Conservation (phyloP, 1,139 yeast genomes). For the Hyphopichia pseudoburtonii region DNA sequence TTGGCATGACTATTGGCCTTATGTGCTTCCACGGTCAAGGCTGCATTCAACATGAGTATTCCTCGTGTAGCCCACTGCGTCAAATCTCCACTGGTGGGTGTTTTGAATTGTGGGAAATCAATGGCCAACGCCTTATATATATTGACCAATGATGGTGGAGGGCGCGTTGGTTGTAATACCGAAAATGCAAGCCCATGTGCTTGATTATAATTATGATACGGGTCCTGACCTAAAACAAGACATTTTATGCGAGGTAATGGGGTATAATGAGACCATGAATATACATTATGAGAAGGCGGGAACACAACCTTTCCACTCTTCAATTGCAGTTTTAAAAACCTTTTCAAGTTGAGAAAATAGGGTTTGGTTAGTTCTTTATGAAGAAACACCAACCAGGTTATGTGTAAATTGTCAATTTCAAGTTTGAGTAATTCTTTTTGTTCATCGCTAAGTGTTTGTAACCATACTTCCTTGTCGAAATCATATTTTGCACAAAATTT, state of each 20-base stretch:
- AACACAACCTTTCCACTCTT: slow-evolving; percentile 52
- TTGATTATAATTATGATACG: slow-evolving; percentile 88
- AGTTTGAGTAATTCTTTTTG: slow-evolving; percentile 56
- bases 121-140: slow-evolving; percentile 75
- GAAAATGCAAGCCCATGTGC: slow-evolving; percentile 97
- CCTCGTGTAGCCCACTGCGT: slow-evolving; percentile 89
- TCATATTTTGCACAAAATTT: slow-evolving; percentile 17
- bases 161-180: slow-evolving; percentile 75
- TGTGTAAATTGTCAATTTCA: slow-evolving; percentile 71
- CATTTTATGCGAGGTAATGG: slow-evolving; percentile 76
- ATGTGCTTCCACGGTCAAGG: slow-evolving; percentile 90
- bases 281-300: slow-evolving; percentile 78
- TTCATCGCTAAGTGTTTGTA: slow-evolving; percentile 50
- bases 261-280: slow-evolving; percentile 89
- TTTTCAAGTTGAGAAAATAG: slow-evolving; percentile 74
- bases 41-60: slow-evolving; percentile 82
- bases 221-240: slow-evolving; percentile 91
- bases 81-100: slow-evolving; percentile 61
- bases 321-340: slow-evolving; percentile 44
- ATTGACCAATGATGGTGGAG: slow-evolving; percentile 90
- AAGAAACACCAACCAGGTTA: slow-evolving; percentile 73
- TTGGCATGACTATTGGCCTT: slow-evolving; percentile 90
- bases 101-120: slow-evolving; percentile 70
- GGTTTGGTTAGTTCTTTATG: slow-evolving; percentile 79
- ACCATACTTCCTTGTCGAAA: slow-evolving; percentile 58